These are phyloP conservation scores for Plenodomus biglobosus DNA, from an alignment of 2,329 filamentous ascomycete species.

Conservation along the genomic window DNA sequence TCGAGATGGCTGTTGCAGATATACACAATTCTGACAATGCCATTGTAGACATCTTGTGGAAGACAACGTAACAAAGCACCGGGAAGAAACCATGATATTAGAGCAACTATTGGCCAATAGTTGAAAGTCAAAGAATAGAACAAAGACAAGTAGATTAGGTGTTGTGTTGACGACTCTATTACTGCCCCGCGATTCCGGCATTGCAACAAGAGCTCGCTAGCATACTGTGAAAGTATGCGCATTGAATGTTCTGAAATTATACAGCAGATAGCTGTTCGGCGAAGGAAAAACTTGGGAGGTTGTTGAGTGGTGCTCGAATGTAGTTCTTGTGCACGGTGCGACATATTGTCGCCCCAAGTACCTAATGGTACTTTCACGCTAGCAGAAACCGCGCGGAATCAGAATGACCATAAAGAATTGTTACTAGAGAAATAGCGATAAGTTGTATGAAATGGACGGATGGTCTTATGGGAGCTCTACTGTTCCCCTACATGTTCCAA, in stretches of 20 bases:
- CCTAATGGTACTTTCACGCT: too few species aligned
- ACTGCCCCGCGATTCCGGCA: not conserved
- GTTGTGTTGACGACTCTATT: not conserved
- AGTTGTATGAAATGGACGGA: too few species aligned
- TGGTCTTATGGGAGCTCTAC: too few species aligned
- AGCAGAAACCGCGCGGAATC: too few species aligned
- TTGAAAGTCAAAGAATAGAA: not conserved
- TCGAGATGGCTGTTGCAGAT: not conserved
- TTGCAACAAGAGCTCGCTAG: not conserved
- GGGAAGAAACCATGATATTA: conserved; percentile 4
- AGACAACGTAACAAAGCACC: conserved; percentile 17
- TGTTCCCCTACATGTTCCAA: too few species aligned
- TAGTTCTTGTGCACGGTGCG: too few species aligned
- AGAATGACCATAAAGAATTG: too few species aligned
- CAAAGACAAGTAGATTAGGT: conserved; percentile 10
- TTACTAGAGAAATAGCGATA: too few species aligned
- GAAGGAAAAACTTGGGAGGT: not conserved
- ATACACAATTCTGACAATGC: conserved; percentile 5
- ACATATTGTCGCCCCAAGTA: too few species aligned
- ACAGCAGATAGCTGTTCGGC: too few species aligned
- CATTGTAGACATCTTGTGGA: conserved; percentile 9
- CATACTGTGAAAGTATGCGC: not conserved
- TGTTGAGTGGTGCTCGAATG: not conserved
- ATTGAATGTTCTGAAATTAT: not conserved
- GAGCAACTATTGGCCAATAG: not conserved